Conservation (phyloP, 1,284 basidiomycete genomes). For the Austroboletus niveus region DNA sequence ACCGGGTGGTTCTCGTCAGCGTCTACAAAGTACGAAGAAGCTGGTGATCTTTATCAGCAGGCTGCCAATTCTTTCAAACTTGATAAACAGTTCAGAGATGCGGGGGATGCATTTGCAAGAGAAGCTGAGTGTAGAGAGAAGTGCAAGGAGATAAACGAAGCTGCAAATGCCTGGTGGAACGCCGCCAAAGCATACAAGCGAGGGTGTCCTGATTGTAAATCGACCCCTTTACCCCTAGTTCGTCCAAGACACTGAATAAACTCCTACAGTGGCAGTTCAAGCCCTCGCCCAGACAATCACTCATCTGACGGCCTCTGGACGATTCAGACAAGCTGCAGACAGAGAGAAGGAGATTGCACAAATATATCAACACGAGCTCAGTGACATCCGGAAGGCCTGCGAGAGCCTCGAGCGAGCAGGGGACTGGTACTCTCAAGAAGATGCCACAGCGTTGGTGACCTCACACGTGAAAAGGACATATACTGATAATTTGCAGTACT, state of each 20-base stretch:
- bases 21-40: slow-evolving; percentile 85
- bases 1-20: slow-evolving; percentile 85
- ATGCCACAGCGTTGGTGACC: slow-evolving; percentile 80
- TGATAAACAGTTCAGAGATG: slow-evolving; percentile 88
- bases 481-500: slow-evolving; percentile 55
- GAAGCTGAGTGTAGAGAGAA: slow-evolving; percentile 92
- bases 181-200: slow-evolving; percentile 94
- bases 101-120: slow-evolving; percentile 83
- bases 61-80: slow-evolving; percentile 96
- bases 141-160: slow-evolving; percentile 84
- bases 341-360: slow-evolving; percentile 96
- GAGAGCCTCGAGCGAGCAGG: slow-evolving; percentile 91
- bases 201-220: slow-evolving; percentile 73
- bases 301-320: slow-evolving; percentile 80
- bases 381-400: slow-evolving; percentile 78
- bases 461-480: neutral
- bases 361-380: slow-evolving; percentile 80
- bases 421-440: slow-evolving; percentile 98
- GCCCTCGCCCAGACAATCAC: slow-evolving; percentile 86
- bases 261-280: slow-evolving; percentile 77
- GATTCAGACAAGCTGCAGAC: slow-evolving; percentile 97
- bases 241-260: slow-evolving; percentile 14
- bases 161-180: slow-evolving; percentile 97
- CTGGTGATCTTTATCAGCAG: slow-evolving; percentile 91
- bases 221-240: neutral